Base-by-base conservation (phyloP, 352 stramenopile species). In the Pythium plurisporium region DNA sequence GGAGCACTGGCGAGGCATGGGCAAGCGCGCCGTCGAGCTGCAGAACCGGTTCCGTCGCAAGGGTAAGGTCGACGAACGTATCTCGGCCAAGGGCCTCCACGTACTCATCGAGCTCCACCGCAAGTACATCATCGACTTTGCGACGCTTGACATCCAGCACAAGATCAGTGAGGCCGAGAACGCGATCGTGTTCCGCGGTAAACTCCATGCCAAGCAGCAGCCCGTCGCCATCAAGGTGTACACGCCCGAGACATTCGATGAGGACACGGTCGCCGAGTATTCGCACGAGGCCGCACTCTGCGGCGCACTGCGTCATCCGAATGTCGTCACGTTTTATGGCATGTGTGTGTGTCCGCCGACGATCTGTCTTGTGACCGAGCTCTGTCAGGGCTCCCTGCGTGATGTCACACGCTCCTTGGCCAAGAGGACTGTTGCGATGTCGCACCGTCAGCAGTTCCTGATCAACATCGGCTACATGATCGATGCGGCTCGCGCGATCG, bases 141-240 rank as follows among this genome's bases (percentile, higher is more conserved):
- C 67, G 17, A 69, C 69, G 44, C 43, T 86, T 2, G 60, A 79
- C 38, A 55, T 87, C 29, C 46, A 68, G 14, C 38, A 76, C 6
- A 56, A 66, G 11, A 74, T 87, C 30, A 76, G 76, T 10, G 41
- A 70, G 0, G 70, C 71, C 14, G 54, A 70, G 10, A 80, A 59
- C 10, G 71, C 77, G 0, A 53, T 72, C 8, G 77, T 88, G 2
- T 88, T 77, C 55, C 52, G 58, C 11, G 77, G 77, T n/a, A 59
- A 59, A 19, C 50, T 81, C 5, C 33, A 65, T n/a, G 59, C 62
- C 29, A 67, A 70, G 41, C 42, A 47, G 17, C 57, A 44, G 3
- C 66, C 45, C 9, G 76, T 89, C 5, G 79, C 79, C 1, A 63
- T 86, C 58, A 87, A 87, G 31, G 65, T 86, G 37, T 89, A 81